These are phyloP conservation scores for Ophidiomyces ophidiicola DNA, from an alignment of 2,329 filamentous ascomycete genomes.

Conservation along the genomic window DNA sequence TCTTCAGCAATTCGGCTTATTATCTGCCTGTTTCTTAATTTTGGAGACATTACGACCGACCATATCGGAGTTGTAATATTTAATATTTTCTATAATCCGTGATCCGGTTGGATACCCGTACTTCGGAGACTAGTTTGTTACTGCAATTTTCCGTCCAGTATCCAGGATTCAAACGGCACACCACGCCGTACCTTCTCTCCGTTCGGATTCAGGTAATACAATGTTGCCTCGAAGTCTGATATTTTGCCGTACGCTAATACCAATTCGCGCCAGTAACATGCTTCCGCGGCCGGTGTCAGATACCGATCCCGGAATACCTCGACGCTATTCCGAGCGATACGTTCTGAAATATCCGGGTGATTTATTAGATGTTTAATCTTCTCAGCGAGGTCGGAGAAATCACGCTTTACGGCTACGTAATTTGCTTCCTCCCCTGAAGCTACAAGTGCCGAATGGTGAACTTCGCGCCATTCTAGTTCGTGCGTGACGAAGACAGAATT, in stretches of 20 bases:
- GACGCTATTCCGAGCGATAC: slow-evolving; percentile 40
- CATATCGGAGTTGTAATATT: too few relatives aligned
- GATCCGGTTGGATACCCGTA: too few relatives aligned
- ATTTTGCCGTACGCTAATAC: slow-evolving; percentile 29
- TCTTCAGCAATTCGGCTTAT: too few relatives aligned
- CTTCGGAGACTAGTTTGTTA: too few relatives aligned
- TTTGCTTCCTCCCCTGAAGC: slow-evolving; percentile 38
- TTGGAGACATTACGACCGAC: too few relatives aligned
- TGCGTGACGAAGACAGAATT: slow-evolving; percentile 40
- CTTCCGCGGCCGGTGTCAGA: slow-evolving; percentile 43
- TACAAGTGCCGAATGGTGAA: slow-evolving; percentile 37
- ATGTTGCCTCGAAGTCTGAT: slow-evolving; percentile 32
- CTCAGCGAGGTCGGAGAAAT: slow-evolving; percentile 45
- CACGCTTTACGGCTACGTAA: slow-evolving; percentile 37
- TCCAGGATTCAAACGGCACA: slow-evolving; percentile 33
- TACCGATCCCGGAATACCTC: slow-evolving; percentile 42
- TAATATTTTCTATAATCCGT: slow-evolving; percentile 5
- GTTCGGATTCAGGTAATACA: slow-evolving; percentile 22
- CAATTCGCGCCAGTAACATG: slow-evolving; percentile 44
- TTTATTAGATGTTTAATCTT: slow-evolving; percentile 35
- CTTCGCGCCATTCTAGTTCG: slow-evolving; percentile 38
- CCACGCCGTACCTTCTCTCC: slow-evolving; percentile 25
- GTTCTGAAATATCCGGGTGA: slow-evolving; percentile 34
- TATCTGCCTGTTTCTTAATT: too few relatives aligned
- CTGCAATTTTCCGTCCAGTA: slow-evolving; percentile 18